Conservation (phyloP, 2,329 filamentous ascomycete species). For the Cytospora chrysosperma region DNA sequence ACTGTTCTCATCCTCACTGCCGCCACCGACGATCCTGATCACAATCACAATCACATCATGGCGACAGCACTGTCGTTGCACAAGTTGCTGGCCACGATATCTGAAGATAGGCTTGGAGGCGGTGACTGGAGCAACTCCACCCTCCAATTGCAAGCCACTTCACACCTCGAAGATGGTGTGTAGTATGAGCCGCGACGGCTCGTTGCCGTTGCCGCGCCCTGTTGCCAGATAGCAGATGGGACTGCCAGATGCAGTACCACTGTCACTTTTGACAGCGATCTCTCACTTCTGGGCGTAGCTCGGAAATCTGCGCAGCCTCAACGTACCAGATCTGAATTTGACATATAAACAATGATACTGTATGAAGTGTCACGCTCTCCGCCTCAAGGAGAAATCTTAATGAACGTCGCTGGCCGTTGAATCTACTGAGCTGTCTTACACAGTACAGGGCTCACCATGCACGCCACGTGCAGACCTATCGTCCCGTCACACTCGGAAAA, state of each 20-base stretch:
- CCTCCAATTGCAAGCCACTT: slow-evolving; percentile 3
- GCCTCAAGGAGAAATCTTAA: background rate
- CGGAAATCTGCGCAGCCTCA: background rate
- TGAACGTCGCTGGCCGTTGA: background rate
- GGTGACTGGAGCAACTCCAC: slow-evolving; percentile 8
- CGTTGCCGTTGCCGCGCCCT: background rate
- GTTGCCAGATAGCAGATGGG: background rate
- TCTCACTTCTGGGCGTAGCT: slow-evolving; percentile 19
- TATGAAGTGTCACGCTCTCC: background rate
- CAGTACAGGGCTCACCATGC: background rate
- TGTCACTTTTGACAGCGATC: slow-evolving; percentile 23
- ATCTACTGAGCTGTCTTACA: background rate
- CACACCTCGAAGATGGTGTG: slow-evolving; percentile 2
- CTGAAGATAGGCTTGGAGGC: slow-evolving; percentile 8
- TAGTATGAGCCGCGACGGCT: slow-evolving; percentile 14
- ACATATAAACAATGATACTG: background rate
- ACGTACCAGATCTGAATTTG: background rate
- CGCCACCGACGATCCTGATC: background rate
- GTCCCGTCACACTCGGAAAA: background rate
- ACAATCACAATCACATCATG: background rate
- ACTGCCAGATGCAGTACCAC: background rate
- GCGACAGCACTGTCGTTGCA: slow-evolving; percentile 1
- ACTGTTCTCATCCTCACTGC: background rate
- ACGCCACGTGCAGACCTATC: background rate
- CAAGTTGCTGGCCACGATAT: background rate